A percentile compares a stretch with the other conserved stretches of the same genome.
Conservation (phyloP, 2,329 filamentous ascomycete species). For the Colletotrichum karsti region DNA sequence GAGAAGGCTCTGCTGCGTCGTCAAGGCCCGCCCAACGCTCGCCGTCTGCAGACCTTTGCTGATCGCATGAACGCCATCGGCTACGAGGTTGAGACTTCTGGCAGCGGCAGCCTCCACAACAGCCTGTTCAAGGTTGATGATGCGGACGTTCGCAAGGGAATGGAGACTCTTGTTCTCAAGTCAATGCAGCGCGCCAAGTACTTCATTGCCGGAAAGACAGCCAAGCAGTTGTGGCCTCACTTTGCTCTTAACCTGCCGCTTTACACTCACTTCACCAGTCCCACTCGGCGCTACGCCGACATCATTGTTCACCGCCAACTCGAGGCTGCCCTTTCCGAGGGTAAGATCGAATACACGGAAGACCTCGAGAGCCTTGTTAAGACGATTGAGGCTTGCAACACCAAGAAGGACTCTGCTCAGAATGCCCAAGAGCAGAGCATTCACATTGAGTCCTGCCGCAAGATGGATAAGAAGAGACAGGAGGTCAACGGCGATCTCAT, state of each 20-base stretch:
- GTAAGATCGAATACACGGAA: constrained; percentile 84
- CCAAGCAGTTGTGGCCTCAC: constrained; percentile 82
- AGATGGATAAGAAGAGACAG: constrained; percentile 91
- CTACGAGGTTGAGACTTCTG: constrained; percentile 87
- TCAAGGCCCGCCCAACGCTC: constrained; percentile 84
- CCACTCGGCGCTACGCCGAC: constrained; percentile 93
- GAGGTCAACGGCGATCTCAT: constrained; percentile 91
- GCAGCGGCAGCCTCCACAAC: constrained; percentile 91
- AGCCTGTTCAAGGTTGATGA: constrained; percentile 95
- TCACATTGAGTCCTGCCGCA: constrained; percentile 95
- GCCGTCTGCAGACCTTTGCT: constrained; percentile 88
- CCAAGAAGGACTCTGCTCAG: constrained; percentile 98
- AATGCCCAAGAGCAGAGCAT: constrained; percentile 98
- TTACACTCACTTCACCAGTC: constrained; percentile 98
- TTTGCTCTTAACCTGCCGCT: constrained; percentile 92
- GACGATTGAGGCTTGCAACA: constrained; percentile 95
- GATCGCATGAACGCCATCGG: constrained; percentile 93
- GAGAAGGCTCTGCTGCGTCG: constrained; percentile 93
- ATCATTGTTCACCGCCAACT: constrained; percentile 95
- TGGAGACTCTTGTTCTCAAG: constrained; percentile 96
- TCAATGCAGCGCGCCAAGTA: constrained; percentile 97
- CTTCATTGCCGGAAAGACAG: constrained; percentile 82
- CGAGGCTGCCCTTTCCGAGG: constrained; percentile 84
- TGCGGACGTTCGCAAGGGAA: constrained; percentile 89
- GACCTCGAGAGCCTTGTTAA: constrained; percentile 90